Percentiles rank a stretch among this genome's conserved stretches.
phyloP scores from a whole-genome alignment of 208 protist species.

The Trypanosoma caninum region DNA sequence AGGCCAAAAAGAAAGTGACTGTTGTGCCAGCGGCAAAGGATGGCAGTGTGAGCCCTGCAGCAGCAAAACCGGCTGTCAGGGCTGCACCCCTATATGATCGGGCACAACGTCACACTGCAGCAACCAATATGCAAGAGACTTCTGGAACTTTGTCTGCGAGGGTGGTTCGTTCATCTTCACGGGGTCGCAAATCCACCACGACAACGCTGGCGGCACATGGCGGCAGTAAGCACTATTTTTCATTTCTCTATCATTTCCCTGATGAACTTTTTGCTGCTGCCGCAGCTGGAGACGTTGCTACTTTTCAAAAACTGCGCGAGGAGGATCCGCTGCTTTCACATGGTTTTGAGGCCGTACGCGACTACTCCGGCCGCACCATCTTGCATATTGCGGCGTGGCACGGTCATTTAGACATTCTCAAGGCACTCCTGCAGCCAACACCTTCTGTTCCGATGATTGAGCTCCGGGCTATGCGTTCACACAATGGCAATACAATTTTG shows the following conservation, averaged over 20 bases:
- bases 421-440: conserved; percentile 50
- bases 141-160: conserved; percentile 4
- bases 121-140: neutral
- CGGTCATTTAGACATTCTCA: conserved; percentile 62
- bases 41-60: neutral
- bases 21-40: conserved; percentile 3
- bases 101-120: neutral
- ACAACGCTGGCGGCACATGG: conserved; percentile 9
- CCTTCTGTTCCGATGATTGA: conserved; percentile 37
- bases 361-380: conserved; percentile 74
- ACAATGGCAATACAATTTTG: conserved; percentile 73
- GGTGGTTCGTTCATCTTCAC: conserved; percentile 16
- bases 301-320: conserved; percentile 51
- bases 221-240: conserved; percentile 16
- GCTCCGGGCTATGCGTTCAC: conserved; percentile 42
- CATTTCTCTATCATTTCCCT: conserved; percentile 18
- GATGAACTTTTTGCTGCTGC: conserved; percentile 45
- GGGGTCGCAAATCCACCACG: conserved; percentile 4
- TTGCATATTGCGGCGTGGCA: conserved; percentile 78
- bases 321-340: conserved; percentile 57
- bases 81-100: conserved; percentile 1
- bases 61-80: neutral
- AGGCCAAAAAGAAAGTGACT: conserved; percentile 18
- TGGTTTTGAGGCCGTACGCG: conserved; percentile 60
- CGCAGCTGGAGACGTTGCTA: conserved; percentile 25